A percentile compares a stretch with the other conserved stretches of the same genome.
phyloP scores from a whole-genome alignment of 164 flowering plant species.

The Sedum album region DNA sequence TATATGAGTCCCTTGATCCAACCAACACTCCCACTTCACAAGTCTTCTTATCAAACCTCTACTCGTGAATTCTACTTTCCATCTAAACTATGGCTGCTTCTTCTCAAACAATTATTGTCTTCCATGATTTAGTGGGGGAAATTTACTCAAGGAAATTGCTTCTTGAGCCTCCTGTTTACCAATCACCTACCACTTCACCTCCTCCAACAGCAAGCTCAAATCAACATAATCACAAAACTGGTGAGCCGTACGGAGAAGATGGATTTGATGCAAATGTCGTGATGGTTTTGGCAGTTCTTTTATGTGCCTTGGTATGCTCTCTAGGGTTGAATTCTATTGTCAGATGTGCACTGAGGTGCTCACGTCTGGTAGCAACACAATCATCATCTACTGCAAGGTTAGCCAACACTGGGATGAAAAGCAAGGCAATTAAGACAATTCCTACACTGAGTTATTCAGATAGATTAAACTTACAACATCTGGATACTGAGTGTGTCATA shows the following conservation, averaged over 20 bases:
- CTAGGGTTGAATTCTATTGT: conserved; percentile 27
- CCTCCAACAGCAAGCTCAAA: not conserved
- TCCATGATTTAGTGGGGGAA: not conserved
- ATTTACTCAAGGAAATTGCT: not conserved
- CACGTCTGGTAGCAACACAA: conserved; percentile 10
- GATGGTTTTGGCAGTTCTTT: conserved; percentile 19
- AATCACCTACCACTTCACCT: not conserved
- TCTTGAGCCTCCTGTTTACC: not conserved
- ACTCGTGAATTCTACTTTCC: not conserved
- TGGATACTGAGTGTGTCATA: conserved; percentile 11
- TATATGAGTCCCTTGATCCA: not conserved
- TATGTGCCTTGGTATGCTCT: conserved; percentile 27
- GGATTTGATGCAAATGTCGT: not conserved
- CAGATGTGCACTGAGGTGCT: conserved; percentile 22
- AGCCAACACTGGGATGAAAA: conserved; percentile 19
- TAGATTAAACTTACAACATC: not conserved
- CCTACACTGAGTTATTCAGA: conserved; percentile 17
- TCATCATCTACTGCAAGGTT: conserved; percentile 9
- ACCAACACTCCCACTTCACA: not conserved
- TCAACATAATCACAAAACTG: not conserved
- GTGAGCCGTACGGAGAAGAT: not conserved
- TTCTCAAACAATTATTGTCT: not conserved
- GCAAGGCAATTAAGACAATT: conserved; percentile 15
- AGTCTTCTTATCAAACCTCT: not conserved
- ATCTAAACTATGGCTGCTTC: not conserved